Percentiles rank a stretch among this genome's conserved stretches.
These are phyloP conservation scores for Stephanocyclus meneghinianus DNA, from an alignment of 352 stramenopile genomes.

Conservation along the genomic window DNA sequence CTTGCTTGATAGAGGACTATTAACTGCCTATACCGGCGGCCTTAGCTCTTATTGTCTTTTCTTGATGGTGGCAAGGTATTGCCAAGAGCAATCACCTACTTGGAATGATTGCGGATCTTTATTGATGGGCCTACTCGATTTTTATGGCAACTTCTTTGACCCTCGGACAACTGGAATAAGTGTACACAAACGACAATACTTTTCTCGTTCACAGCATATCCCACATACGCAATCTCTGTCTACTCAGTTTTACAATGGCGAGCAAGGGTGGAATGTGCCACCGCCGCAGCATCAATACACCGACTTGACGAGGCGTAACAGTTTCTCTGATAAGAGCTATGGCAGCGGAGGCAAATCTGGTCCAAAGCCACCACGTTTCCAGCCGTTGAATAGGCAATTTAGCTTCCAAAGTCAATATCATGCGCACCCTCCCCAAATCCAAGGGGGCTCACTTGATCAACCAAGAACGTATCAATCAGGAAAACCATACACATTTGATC, in stretches of 20 bases:
- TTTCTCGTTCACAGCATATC: conserved; percentile 60
- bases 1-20: conserved; percentile 88
- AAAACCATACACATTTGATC: conserved; percentile 82
- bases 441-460: conserved; percentile 13
- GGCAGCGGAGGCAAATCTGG: neutral
- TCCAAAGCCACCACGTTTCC: conserved; percentile 34
- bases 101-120: conserved; percentile 90
- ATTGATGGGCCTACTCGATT: conserved; percentile 95
- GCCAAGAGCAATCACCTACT: conserved; percentile 80
- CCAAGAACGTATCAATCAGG: conserved; percentile 28
- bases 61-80: conserved; percentile 92
- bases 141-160: conserved; percentile 92
- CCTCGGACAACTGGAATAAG: conserved; percentile 75
- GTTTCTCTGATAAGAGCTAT: conserved; percentile 12
- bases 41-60: conserved; percentile 94
- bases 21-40: conserved; percentile 94
- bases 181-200: conserved; percentile 73
- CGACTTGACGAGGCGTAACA: conserved; percentile 39
- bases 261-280: conserved; percentile 24
- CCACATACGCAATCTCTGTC: conserved; percentile 8
- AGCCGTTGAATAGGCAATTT: conserved; percentile 40
- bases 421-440: conserved; percentile 24
- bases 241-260: conserved; percentile 19
- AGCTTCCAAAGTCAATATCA: conserved; percentile 38
- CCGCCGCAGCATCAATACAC: conserved; percentile 30